Percentiles rank a stretch among this genome's conserved stretches.
phyloP scores from a whole-genome alignment of 2,329 filamentous ascomycete species.

The Dothiorella sarmentorum region DNA sequence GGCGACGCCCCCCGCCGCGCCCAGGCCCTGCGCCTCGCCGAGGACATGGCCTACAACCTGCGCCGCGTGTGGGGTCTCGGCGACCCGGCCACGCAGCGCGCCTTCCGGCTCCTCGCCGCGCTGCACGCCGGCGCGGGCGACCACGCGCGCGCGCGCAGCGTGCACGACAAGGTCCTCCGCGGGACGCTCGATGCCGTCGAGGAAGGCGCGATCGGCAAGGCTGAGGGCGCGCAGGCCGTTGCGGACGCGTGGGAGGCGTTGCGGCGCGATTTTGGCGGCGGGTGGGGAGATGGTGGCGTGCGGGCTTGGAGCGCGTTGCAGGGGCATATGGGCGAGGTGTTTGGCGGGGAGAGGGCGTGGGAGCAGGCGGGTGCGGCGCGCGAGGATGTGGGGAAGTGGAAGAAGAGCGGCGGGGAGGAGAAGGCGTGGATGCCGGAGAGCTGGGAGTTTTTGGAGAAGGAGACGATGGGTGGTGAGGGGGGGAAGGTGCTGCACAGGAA shows the following conservation, averaged over 20 bases:
- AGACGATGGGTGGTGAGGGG: too few species aligned
- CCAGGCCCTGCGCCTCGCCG: constrained; percentile 42
- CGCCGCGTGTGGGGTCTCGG: constrained; percentile 50
- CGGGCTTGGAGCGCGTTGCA: constrained; percentile 48
- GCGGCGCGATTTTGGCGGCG: constrained; percentile 40
- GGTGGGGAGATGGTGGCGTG: constrained; percentile 45
- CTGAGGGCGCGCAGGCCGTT: constrained; percentile 27
- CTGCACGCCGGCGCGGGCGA: constrained; percentile 45
- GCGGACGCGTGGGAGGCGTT: constrained; percentile 32
- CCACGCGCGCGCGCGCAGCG: constrained; percentile 30
- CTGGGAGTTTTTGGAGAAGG: not conserved
- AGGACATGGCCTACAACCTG: constrained; percentile 56
- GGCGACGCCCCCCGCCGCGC: constrained; percentile 37
- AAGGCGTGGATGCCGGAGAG: not conserved
- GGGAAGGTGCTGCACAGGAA: not conserved
- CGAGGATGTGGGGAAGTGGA: not conserved
- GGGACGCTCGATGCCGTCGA: constrained; percentile 28
- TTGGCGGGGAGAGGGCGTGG: constrained; percentile 33
- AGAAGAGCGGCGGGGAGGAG: not conserved
- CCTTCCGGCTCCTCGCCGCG: constrained; percentile 48
- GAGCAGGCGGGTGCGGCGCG: not conserved
- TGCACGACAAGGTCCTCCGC: constrained; percentile 32
- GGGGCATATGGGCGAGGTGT: constrained; percentile 42
- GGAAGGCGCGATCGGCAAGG: constrained; percentile 22
- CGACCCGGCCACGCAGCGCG: constrained; percentile 47